Percentiles rank a stretch among this genome's conserved stretches.
These are phyloP conservation scores for Neurospora sp. DNA, from an alignment of 495 filamentous ascomycete genomes.

Conservation along the genomic window DNA sequence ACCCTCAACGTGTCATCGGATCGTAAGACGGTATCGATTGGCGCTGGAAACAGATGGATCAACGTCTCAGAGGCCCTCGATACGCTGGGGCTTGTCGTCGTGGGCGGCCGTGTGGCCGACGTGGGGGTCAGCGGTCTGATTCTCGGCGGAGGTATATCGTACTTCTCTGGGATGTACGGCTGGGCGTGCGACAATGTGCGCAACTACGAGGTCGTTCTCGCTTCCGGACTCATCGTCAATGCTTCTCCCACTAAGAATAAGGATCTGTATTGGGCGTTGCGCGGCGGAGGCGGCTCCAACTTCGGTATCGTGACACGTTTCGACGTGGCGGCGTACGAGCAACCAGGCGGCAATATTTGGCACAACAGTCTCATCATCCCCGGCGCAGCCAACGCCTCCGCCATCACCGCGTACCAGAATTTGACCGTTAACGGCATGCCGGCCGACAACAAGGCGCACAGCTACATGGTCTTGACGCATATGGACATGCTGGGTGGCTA, in stretches of 20 bases:
- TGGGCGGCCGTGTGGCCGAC: constrained; percentile 43
- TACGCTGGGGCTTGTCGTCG: constrained; percentile 33
- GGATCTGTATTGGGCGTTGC: constrained; percentile 49
- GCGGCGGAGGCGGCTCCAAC: constrained; percentile 47
- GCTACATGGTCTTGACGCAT: constrained; percentile 11
- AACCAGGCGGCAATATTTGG: constrained; percentile 15
- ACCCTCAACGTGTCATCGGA: constrained; percentile 24
- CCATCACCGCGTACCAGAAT: constrained; percentile 14
- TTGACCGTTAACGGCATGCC: constrained; percentile 13
- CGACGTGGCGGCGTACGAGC: constrained; percentile 18
- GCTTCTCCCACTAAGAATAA: constrained; percentile 28
- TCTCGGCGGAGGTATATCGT: constrained; percentile 46
- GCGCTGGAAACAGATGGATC: constrained; percentile 39
- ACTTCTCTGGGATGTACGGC: constrained; percentile 16
- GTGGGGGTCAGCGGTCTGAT: constrained; percentile 52
- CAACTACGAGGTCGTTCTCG: constrained; percentile 38
- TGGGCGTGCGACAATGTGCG: constrained; percentile 31
- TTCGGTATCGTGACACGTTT: constrained; percentile 44
- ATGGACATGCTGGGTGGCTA: constrained; percentile 5
- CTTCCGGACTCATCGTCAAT: constrained; percentile 36
- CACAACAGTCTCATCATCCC: constrained; percentile 9
- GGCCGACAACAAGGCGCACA: constrained; percentile 10
- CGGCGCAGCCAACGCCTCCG: constrained; percentile 8
- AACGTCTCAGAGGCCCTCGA: constrained; percentile 43
- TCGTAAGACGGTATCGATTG: constrained; percentile 27